Evolutionary conservation across 2,329 filamentous ascomycete genomes (phyloP).

Genomic region (Cladosporium sp.): DNA sequence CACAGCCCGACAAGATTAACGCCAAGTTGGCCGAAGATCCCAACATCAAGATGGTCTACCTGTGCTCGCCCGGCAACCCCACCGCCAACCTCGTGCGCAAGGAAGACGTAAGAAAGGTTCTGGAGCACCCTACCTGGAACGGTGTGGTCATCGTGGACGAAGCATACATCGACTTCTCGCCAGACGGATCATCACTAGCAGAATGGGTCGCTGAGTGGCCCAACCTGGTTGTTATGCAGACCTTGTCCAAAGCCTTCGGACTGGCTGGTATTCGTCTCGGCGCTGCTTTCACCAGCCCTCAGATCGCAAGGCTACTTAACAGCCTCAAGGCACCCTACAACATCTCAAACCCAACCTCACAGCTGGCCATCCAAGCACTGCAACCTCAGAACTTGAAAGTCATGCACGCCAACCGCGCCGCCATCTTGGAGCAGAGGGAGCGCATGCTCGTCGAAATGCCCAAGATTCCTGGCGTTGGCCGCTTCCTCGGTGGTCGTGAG

Average conservation of each 20-base stretch:
- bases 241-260: conserved; percentile 95
- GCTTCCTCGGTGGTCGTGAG: conserved; percentile 74
- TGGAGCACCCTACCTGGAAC: conserved; percentile 91
- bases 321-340: conserved; percentile 96
- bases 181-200: conserved; percentile 75
- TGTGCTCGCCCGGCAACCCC: conserved; percentile 94
- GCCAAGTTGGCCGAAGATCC: conserved; percentile 63
- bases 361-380: conserved; percentile 74
- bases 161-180: conserved; percentile 93
- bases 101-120: conserved; percentile 68
- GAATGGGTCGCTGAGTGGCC: conserved; percentile 92
- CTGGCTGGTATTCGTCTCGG: conserved; percentile 91
- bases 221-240: conserved; percentile 97
- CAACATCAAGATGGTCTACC: conserved; percentile 82
- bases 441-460: conserved; percentile 73
- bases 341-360: conserved; percentile 82
- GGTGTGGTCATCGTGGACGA: conserved; percentile 92
- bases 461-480: conserved; percentile 73
- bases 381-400: conserved; percentile 64
- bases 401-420: conserved; percentile 70
- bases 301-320: conserved; percentile 80
- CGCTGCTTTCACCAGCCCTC: conserved; percentile 73
- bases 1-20: conserved; percentile 70
- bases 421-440: conserved; percentile 74
- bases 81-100: conserved; percentile 79